Evolutionary conservation across 1,284 basidiomycete species (phyloP).

Genomic region (Boletus austroedulis): DNA sequence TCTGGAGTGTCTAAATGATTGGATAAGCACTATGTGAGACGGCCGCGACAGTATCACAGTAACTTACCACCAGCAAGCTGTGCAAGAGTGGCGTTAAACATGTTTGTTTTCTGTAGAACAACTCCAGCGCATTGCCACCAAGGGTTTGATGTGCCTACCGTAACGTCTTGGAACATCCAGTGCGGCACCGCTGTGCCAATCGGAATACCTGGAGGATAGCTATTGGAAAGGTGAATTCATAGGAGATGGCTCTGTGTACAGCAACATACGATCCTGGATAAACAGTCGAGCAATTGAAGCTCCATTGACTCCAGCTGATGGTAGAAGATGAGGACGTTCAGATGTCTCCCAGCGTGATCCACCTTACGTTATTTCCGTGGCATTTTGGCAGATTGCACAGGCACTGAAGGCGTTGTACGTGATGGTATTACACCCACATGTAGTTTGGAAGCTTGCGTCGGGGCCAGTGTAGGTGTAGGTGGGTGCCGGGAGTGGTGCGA

Average conservation of each 20-base stretch:
- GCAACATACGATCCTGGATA: slow-evolving; percentile 21
- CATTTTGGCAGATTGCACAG: slow-evolving; percentile 36
- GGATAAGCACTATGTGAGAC: neutral
- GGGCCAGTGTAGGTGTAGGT: slow-evolving; percentile 26
- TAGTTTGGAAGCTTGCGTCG: slow-evolving; percentile 6
- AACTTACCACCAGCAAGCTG: slow-evolving; percentile 25
- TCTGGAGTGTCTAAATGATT: slow-evolving; percentile 30
- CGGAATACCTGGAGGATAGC: slow-evolving; percentile 26
- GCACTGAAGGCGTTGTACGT: slow-evolving; percentile 35
- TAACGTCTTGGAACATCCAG: slow-evolving; percentile 32
- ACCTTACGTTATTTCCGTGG: slow-evolving; percentile 16
- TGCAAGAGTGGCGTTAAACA: slow-evolving; percentile 25
- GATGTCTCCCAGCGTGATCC: neutral
- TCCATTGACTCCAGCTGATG: slow-evolving; percentile 34
- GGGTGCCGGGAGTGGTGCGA: slow-evolving; percentile 15
- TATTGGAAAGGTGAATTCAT: slow-evolving; percentile 11
- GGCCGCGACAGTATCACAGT: neutral
- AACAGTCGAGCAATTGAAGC: slow-evolving; percentile 22
- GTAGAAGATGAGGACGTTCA: neutral
- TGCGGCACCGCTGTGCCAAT: slow-evolving; percentile 29
- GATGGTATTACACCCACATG: slow-evolving; percentile 36
- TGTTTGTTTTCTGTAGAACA: slow-evolving; percentile 11
- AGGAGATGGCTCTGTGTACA: neutral
- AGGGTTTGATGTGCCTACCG: slow-evolving; percentile 14
- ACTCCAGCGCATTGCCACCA: neutral